Base-by-base conservation (phyloP, 2,329 filamentous ascomycete genomes). In the Albifimbria verrucaria region DNA sequence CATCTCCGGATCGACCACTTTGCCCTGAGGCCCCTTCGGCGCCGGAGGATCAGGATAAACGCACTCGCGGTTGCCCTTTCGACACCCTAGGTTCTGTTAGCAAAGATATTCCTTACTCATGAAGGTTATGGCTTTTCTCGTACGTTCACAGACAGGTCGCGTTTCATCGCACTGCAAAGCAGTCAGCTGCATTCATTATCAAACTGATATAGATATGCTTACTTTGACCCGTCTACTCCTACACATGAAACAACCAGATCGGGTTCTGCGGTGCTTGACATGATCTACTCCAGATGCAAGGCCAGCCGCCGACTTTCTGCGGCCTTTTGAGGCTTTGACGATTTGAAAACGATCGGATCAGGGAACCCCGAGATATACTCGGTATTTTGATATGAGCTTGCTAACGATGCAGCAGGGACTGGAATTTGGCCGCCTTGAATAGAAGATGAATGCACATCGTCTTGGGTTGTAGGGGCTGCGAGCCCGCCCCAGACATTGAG, bases 191-290 rank as follows among this genome's bases (percentile, higher is more conserved):
- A n/a, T n/a, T n/a, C n/a, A n/a, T n/a, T n/a, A n/a, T n/a, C n/a
- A n/a, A n/a, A n/a, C n/a, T n/a, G n/a, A 39, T 5, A 39, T 17
- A 26, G 44, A 17, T 15, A 18, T 26, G 26, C 66, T 59, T 75
- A 86, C 85, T 79, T 88, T 97, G 49, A 97, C 92, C 69, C 94
- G 84, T 60, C 94, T 83, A 63, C 87, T 87, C 54, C 94, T 83
- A 71, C 94, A 99, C 46, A 92, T 97, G 59, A 79, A 97, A 73
- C 94, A 99, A 24, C 94, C 94, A 58, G 92, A 97, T 62, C 94
- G 82, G 43, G 94, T 97, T 61, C 94, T 85, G 56, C 92, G 88
- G 69, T 97, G 93, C 72, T 97, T 97, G 60, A 95, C 88, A 65
- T 89, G 87, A 56, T 95, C 69, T 36, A 59, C 43, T 21, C 64